phyloP scores from a whole-genome alignment of 2,329 filamentous ascomycete species.

The Beauveria brongniartii region DNA sequence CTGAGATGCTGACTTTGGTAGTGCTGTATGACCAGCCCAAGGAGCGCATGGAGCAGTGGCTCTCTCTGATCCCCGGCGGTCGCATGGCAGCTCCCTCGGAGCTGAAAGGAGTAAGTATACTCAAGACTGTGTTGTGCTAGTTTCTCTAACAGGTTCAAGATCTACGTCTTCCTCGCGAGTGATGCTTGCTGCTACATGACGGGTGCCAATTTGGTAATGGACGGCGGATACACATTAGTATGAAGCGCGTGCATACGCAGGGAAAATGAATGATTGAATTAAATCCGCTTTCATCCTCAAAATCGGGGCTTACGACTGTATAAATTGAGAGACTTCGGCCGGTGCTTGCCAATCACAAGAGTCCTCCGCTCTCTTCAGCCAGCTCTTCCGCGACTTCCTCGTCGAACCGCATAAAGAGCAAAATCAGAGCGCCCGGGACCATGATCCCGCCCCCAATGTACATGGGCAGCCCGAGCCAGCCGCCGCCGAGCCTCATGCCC shows the following conservation, averaged over 20 bases:
- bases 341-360: neutral
- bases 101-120: conserved; percentile 14
- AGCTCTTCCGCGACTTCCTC: neutral
- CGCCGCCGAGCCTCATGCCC: too few species aligned
- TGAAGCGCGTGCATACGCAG: neutral
- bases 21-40: conserved; percentile 15
- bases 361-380: neutral
- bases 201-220: conserved; percentile 37
- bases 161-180: conserved; percentile 39
- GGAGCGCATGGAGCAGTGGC: conserved; percentile 14
- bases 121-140: accelerated
- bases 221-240: conserved; percentile 35
- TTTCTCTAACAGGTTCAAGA: conserved; percentile 15
- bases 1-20: neutral
- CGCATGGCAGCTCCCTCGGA: conserved; percentile 14
- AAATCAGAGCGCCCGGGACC: neutral
- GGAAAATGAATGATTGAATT: too few species aligned
- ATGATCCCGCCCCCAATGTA: neutral
- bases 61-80: conserved; percentile 15
- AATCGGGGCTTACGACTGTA: too few species aligned
- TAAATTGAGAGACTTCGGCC: neutral
- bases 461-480: neutral
- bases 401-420: neutral
- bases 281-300: too few species aligned
- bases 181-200: conserved; percentile 42